Evolutionary conservation across 352 stramenopile genomes (phyloP), one percentile per base, ranked within the genome.

Genomic region (Phytophthora hibernalis): DNA sequence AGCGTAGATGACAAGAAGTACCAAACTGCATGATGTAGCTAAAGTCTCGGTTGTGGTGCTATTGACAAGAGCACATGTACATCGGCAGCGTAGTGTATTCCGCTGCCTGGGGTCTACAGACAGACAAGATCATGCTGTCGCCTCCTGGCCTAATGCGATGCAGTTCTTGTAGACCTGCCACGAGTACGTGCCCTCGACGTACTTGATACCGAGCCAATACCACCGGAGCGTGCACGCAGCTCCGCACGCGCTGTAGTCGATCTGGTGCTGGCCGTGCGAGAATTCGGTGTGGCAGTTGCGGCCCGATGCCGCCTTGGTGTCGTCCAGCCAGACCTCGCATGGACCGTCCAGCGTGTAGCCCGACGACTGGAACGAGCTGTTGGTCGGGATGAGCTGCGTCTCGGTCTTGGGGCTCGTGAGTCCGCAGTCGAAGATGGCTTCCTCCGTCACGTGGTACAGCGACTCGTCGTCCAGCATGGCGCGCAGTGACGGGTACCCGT

Each of bases 151-250:
- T 31, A 83, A 65, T 0, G 54, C 67, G 28, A 88, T 61, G 51
- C 79, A 88, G 69, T 84, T 82, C 66, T 88, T 88, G 69, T 83
- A 88, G 37, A 88, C 77, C 51, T 88, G 79, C 79, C 79, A 88
- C 56, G 79, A 88, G 66, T 82, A 88, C 8, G 71, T 60, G 33
- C 71, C 70, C 31, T 83, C 70, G 38, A 79, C 47, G 59, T 78
- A 88, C 28, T 79, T 79, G 53, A 88, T 58, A 20, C 77, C 77
- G 30, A 88, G 77, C 79, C 79, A 88, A 59, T 83, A 88, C 76
- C 78, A 89, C 37, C 54, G 62, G 33, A 89, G 67, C 40, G 48
- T 78, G 54, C 80, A 89, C 37, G 38, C 48, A 16, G 78, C 60
- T 33, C 76, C 74, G 52, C 80, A 87, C 43, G 55, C 61, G 47